Conservation (phyloP, 176 grass and related monocot genomes). For the Phragmites australis region DNA sequence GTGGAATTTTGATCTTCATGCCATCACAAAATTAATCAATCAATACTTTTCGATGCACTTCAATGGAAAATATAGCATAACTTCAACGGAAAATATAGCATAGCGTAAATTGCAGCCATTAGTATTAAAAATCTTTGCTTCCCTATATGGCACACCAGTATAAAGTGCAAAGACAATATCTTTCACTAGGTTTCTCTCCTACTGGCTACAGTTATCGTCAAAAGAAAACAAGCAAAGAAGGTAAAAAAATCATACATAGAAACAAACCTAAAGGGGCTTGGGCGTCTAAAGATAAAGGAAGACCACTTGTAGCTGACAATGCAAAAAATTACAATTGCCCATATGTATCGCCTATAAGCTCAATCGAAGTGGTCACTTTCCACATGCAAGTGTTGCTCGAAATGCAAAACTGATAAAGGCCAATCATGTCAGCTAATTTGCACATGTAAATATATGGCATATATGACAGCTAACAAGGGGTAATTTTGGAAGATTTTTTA, state of each 20-base stretch:
- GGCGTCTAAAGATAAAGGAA: not conserved
- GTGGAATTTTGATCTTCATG: constrained; percentile 90
- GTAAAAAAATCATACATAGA: not conserved
- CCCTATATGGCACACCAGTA: not conserved
- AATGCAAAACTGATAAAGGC: not conserved
- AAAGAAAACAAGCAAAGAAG: not conserved
- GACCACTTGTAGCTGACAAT: not conserved
- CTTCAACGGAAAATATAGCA: no score
- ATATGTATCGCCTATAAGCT: not conserved
- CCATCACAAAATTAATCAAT: constrained; percentile 25
- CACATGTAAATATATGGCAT: not conserved
- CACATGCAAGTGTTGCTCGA: not conserved
- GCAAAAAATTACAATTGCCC: not conserved
- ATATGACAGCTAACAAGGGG: not conserved
- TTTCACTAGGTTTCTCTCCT: not conserved
- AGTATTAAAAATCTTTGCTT: not conserved
- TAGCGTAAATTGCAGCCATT: not conserved
- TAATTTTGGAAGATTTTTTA: not conserved
- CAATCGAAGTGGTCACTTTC: not conserved
- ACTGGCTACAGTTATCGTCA: not conserved
- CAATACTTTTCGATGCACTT: constrained; percentile 23
- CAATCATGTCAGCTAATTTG: not conserved
- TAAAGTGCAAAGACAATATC: constrained; percentile 1
- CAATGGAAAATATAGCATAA: constrained; percentile 9
- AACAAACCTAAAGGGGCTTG: not conserved